Base-by-base conservation (phyloP, 2,329 filamentous ascomycete species). In the Fusarium sp. region DNA sequence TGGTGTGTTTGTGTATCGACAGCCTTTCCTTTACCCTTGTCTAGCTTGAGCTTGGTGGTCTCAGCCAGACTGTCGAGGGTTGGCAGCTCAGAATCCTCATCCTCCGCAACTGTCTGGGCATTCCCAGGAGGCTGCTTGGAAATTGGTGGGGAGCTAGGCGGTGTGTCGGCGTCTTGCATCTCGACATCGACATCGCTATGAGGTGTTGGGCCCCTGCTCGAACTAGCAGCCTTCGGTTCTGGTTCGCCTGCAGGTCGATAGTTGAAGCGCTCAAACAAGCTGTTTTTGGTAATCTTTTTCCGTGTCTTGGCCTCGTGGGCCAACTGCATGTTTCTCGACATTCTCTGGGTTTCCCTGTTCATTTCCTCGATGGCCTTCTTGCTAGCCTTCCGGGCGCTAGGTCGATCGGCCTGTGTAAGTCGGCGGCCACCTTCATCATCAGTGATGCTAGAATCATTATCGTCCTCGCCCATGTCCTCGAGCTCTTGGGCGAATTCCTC, bases 321-420 rank as follows among this genome's bases (percentile, higher is more conserved):
- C 49, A 99, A 86, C 79, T 98, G 95, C 88, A 97, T 92, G 76
- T 92, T 97, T 70, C 96, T 88, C 71, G 89, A 91, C 82, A 99
- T 88, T 31, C 96, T 90, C 81, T 99, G 96, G 2, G 95, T 98
- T 80, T 99, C 96, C 60, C 94, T 89, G 73, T 92, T 92, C 91
- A 99, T 98, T 72, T 98, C 95, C 77, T 98, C 93, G 42, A 98
- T 78, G 0, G 96, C 96, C 81, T 94, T 98, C 82, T 95, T 98
- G 82, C 95, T 95, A 1, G 96, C 95, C 77, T 96, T 97, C 14
- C 96, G 88, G 11, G 88, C 61, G 33, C 64, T 86, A 7, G 94
- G 91, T 6, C 91, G 89, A 26, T 87, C 84, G 39, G 87, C 83
- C 75, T 95, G 92, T 1, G 91, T 92, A 44, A 96, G 82, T 66